Evolutionary conservation across 495 filamentous ascomycete species (phyloP).

Genomic region (Tuber umbilicatum): DNA sequence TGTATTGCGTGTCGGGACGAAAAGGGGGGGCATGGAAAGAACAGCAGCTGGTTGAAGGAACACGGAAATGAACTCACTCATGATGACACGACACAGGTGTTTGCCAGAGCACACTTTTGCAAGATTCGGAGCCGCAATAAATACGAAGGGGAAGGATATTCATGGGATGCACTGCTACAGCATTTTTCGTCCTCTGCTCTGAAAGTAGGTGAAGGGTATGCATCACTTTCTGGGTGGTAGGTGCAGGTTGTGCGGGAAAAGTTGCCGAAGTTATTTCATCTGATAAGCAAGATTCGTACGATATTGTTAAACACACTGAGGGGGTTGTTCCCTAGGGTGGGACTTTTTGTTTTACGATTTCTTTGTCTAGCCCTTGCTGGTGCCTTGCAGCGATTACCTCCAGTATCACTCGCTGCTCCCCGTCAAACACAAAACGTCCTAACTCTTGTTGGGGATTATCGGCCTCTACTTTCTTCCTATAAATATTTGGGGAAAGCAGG

Average conservation of each 20-base stretch:
- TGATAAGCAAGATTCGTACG: neutral
- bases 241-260: neutral
- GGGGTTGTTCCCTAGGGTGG: neutral
- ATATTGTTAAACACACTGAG: neutral
- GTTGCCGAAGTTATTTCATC: neutral
- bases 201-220: neutral
- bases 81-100: neutral
- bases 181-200: neutral
- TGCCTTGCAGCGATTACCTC: neutral
- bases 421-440: neutral
- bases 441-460: neutral
- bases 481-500: too few species aligned
- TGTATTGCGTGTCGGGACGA: neutral
- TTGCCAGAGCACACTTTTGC: neutral
- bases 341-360: neutral
- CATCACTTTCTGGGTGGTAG: neutral
- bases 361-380: neutral
- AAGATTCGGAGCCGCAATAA: neutral
- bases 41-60: neutral
- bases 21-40: neutral
- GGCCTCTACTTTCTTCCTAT: too few species aligned
- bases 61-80: neutral
- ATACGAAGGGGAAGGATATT: neutral
- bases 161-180: neutral
- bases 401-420: neutral